phyloP scores from a whole-genome alignment of 768 basidiomycete species.

The Psilocybe cubensis region DNA sequence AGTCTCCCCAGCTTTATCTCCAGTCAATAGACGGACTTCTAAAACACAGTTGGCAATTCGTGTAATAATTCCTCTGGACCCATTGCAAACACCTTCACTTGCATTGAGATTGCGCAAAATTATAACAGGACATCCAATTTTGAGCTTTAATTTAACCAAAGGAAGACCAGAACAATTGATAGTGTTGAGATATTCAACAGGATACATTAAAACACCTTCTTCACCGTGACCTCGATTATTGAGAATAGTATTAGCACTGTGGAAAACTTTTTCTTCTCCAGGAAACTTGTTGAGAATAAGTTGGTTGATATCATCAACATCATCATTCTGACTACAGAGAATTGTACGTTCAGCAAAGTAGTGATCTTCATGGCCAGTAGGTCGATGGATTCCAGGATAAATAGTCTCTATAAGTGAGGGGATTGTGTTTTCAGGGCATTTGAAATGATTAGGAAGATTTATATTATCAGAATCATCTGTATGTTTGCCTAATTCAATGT shows the following conservation, averaged over 20 bases:
- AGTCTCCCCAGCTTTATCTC: slow-evolving; percentile 30
- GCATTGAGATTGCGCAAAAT: slow-evolving; percentile 41
- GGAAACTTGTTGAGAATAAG: slow-evolving; percentile 22
- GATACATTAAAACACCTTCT: slow-evolving; percentile 14
- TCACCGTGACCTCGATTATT: slow-evolving; percentile 20
- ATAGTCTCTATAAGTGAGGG: background rate
- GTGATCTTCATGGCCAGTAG: background rate
- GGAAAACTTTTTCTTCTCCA: slow-evolving; percentile 22
- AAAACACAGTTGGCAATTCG: slow-evolving; percentile 28
- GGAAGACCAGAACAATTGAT: slow-evolving; percentile 35
- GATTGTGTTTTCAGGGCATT: slow-evolving; percentile 16
- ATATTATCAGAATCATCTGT: slow-evolving; percentile 2
- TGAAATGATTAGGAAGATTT: slow-evolving; percentile 13
- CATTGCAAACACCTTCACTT: slow-evolving; percentile 35
- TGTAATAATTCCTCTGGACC: slow-evolving; percentile 32
- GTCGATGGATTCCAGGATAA: background rate
- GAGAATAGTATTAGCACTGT: slow-evolving; percentile 31
- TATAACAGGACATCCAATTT: slow-evolving; percentile 37
- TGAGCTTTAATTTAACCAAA: slow-evolving; percentile 27
- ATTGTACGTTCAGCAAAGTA: slow-evolving; percentile 39
- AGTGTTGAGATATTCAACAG: slow-evolving; percentile 33
- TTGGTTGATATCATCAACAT: slow-evolving; percentile 36
- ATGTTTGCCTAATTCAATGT: slow-evolving; percentile 24
- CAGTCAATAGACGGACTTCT: slow-evolving; percentile 33
- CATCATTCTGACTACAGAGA: slow-evolving; percentile 35